Percentiles rank a stretch among this genome's conserved stretches.
phyloP scores from a whole-genome alignment of 257 asterid genomes.

The Scutellaria galericulata region DNA sequence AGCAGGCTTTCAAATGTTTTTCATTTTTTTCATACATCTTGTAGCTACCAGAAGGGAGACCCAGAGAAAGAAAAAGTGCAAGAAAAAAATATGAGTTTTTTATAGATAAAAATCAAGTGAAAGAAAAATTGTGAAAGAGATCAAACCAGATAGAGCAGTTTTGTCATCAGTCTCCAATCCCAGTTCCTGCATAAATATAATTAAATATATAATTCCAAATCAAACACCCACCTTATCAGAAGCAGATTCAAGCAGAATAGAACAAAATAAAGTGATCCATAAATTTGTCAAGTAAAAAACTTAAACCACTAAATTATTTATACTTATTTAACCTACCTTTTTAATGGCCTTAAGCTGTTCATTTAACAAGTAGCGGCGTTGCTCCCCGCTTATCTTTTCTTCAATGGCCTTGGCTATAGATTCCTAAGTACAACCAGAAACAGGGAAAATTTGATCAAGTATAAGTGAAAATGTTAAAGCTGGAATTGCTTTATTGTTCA shows the following conservation, averaged over 20 bases:
- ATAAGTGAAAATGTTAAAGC: constrained; percentile 5
- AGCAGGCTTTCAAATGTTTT: constrained; percentile 26
- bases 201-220: constrained; percentile 28
- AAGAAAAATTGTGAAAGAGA: constrained; percentile 32
- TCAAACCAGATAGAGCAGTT: constrained; percentile 90
- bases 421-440: constrained; percentile 62
- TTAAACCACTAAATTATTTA: constrained; percentile 9
- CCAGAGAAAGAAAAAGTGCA: neutral
- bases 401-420: constrained; percentile 98
- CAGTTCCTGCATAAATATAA: constrained; percentile 66
- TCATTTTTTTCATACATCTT: constrained; percentile 17
- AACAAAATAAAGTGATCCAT: constrained; percentile 17
- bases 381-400: constrained; percentile 98
- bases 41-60: constrained; percentile 4
- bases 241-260: constrained; percentile 31
- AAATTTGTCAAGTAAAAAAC: constrained; percentile 15
- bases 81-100: constrained; percentile 18
- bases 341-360: constrained; percentile 99
- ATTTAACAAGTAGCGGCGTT: constrained; percentile 86
- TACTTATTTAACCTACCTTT: constrained; percentile 57
- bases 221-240: constrained; percentile 23
- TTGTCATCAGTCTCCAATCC: constrained; percentile 99
- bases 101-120: neutral
- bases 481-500: constrained; percentile 11
- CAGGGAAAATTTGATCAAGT: constrained; percentile 19